Evolutionary conservation across 192 early-diverging fungal genomes (phyloP), one percentile per base, ranked within the genome.

Genomic region (Polychytrium aggregatum): DNA sequence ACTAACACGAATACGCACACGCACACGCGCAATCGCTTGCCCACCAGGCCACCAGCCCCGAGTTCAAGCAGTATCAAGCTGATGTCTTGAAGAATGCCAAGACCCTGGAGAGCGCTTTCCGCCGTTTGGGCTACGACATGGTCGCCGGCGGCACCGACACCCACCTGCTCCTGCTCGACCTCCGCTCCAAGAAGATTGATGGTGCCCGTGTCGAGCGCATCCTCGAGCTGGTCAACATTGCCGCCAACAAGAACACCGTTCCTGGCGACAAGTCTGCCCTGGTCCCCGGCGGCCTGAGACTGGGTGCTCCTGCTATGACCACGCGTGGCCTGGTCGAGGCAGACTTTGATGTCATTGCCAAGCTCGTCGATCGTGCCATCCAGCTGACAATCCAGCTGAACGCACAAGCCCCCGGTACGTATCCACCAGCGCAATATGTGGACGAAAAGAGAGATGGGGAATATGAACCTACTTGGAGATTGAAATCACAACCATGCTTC

Each of bases 231-330:
- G 84, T 78, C 65, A 98, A 98, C 66, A 89, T 98, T 69, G 90
- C 95, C 0, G 79, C 89, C 36, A 98, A 98, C 77, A 98, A 98
- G 74, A 98, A 98, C 81, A 98, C 95, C 0, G 88, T 98, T 34
- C 92, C 95, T 3, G 91, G 92, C 14, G 95, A 98, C 64, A 91
- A 87, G 61, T 79, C 73, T 26, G 95, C 95, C 0, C 73, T 98
- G 66, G 74, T 92, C 29, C 95, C 92, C 17, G 83, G 86, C 48
- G 95, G 95, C 39, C 78, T 98, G 46, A 82, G 95, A 48, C 76
- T 98, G 53, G 95, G 92, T 57, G 58, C 88, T 7, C 95, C 95
- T 17, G 95, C 95, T 22, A 98, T 98, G 95, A 98, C 95, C 18
- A 82, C 83, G 18, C 87, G 95, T 61, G 92, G 90, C 0, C 67